A percentile compares a stretch with the other conserved stretches of the same genome.
Evolutionary conservation across 768 basidiomycete genomes (phyloP).

Genomic region (Trametes villosa): DNA sequence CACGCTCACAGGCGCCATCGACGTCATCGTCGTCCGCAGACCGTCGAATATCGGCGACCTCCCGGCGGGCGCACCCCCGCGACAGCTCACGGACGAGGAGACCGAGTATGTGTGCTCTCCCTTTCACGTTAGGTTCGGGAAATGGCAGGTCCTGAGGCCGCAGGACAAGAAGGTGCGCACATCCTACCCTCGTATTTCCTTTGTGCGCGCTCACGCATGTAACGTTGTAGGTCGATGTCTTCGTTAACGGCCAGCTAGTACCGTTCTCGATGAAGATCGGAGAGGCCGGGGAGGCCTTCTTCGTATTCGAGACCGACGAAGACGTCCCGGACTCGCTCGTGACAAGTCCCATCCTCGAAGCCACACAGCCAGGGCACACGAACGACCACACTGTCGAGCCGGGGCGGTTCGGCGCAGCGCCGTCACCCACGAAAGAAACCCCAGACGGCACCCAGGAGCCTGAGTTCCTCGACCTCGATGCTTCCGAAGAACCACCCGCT

Average conservation of each 20-base stretch:
- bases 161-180: slow-evolving; percentile 84
- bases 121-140: slow-evolving; percentile 97
- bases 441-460: slow-evolving; percentile 55
- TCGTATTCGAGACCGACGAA: slow-evolving; percentile 95
- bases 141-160: slow-evolving; percentile 93
- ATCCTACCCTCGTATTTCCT: not conserved
- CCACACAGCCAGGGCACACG: slow-evolving; percentile 49
- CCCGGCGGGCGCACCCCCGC: slow-evolving; percentile 1
- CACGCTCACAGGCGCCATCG: slow-evolving; percentile 97
- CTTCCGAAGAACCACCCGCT: slow-evolving; percentile 29
- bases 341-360: slow-evolving; percentile 87
- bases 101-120: slow-evolving; percentile 87
- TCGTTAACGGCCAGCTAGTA: slow-evolving; percentile 82
- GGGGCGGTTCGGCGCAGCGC: slow-evolving; percentile 44
- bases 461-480: slow-evolving; percentile 86
- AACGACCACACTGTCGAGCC: slow-evolving; percentile 34
- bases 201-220: not conserved
- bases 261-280: slow-evolving; percentile 99
- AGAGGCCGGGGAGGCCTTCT: slow-evolving; percentile 98
- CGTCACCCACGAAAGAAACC: slow-evolving; percentile 35
- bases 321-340: slow-evolving; percentile 93
- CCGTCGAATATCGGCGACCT: slow-evolving; percentile 37
- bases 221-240: slow-evolving; percentile 78
- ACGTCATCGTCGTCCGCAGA: slow-evolving; percentile 93
- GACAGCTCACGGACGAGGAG: slow-evolving; percentile 41